These are phyloP conservation scores for Exserohilum turcica DNA, from an alignment of 2,329 filamentous ascomycete genomes.

Conservation along the genomic window DNA sequence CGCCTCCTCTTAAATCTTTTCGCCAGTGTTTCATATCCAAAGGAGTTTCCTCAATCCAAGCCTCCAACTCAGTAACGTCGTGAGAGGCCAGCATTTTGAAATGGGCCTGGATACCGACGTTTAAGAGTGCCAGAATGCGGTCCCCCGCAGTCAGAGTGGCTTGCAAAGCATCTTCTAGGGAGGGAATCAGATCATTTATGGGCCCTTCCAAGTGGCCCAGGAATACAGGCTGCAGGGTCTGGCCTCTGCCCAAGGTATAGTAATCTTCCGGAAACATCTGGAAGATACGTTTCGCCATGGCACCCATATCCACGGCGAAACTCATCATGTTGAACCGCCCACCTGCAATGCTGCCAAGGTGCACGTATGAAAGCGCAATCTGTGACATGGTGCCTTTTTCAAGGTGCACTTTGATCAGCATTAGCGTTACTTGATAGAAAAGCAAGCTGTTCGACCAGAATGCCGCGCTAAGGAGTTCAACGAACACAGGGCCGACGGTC, in stretches of 20 bases:
- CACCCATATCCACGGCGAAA: constrained; percentile 69
- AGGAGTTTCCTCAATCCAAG: constrained; percentile 72
- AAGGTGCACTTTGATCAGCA: constrained; percentile 70
- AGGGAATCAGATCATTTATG: constrained; percentile 62
- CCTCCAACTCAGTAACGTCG: constrained; percentile 71
- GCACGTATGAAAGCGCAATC: constrained; percentile 69
- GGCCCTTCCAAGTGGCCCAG: constrained; percentile 71
- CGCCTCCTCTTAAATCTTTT: constrained; percentile 72
- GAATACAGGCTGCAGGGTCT: constrained; percentile 72
- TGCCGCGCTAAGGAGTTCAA: constrained; percentile 70
- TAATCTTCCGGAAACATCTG: constrained; percentile 59
- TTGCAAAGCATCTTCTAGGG: constrained; percentile 69
- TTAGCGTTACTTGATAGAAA: constrained; percentile 73
- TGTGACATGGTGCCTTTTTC: constrained; percentile 69
- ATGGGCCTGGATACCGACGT: constrained; percentile 69
- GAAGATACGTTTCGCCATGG: constrained; percentile 67
- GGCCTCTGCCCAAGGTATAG: constrained; percentile 70
- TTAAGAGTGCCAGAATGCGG: constrained; percentile 72
- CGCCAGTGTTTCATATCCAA: constrained; percentile 76
- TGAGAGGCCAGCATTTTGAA: constrained; percentile 73
- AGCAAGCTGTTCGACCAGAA: constrained; percentile 74
- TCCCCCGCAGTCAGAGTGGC: constrained; percentile 71
- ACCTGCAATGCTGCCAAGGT: constrained; percentile 70
- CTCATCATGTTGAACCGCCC: constrained; percentile 73
- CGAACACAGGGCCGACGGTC: constrained; percentile 71